phyloP scores from a whole-genome alignment of 2,329 filamentous ascomycete genomes.

The Apiospora rasikravindrae region DNA sequence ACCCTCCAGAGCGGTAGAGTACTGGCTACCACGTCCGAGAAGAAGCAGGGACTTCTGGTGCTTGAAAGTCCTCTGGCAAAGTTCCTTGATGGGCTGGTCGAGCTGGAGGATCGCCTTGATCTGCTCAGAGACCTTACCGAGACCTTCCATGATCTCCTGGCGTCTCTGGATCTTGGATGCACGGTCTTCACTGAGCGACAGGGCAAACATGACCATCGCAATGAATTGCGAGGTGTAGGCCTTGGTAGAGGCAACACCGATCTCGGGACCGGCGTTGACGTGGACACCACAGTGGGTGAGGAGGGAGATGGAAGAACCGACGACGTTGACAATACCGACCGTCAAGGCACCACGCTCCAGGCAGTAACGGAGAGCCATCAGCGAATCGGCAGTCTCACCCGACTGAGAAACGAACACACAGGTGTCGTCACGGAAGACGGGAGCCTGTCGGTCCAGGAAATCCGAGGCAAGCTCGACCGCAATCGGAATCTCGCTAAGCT shows the following conservation, averaged over 20 bases:
- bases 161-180: constrained; percentile 91
- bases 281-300: constrained; percentile 99
- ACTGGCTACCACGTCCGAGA: constrained; percentile 93
- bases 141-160: constrained; percentile 94
- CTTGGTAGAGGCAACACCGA: constrained; percentile 98
- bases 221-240: constrained; percentile 99
- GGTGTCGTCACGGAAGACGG: constrained; percentile 98
- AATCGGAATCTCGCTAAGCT: constrained; percentile 97
- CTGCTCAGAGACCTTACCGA: constrained; percentile 85
- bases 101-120: constrained; percentile 92
- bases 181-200: constrained; percentile 95
- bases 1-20: constrained; percentile 95
- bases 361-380: constrained; percentile 97
- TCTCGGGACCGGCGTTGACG: constrained; percentile 98
- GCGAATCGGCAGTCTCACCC: constrained; percentile 95
- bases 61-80: constrained; percentile 92
- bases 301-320: constrained; percentile 97
- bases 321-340: constrained; percentile 97
- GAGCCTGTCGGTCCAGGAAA: constrained; percentile 94
- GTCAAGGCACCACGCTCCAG: constrained; percentile 96
- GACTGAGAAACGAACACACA: constrained; percentile 99
- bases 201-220: constrained; percentile 99
- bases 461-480: constrained; percentile 96
- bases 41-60: constrained; percentile 95
- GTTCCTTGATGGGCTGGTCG: constrained; percentile 90